Base-by-base conservation (phyloP, 2,329 filamentous ascomycete species). In the Ophiostoma populinum region DNA sequence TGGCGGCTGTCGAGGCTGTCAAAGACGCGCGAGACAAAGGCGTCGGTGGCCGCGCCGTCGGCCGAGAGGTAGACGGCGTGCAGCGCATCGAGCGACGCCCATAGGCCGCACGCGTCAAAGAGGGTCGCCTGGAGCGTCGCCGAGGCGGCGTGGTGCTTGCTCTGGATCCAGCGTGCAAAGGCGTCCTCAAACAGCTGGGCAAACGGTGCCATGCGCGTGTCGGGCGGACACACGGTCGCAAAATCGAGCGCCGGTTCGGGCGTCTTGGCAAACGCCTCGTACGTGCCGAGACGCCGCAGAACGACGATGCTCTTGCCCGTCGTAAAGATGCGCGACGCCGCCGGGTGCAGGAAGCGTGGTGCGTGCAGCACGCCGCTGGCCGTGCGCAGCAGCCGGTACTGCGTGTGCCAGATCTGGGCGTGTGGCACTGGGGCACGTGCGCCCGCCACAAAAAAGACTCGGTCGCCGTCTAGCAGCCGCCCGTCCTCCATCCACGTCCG, bases 221-320 rank as follows among this genome's bases (percentile, higher is more conserved):
- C 52, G 10, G 49, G 45, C 5, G 64, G 57, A 47, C 67, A 74
- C 5, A 79, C 63, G 1, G 59, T 54, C 1, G 66, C 59, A 40
- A 74, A 73, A 25, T 69, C 61, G n/a, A 82, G 52, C 11, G 45
- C 55, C 22, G 57, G 63, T 42, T 63, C 65, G 35, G 42, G 39
- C 45, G 35, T 51, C 40, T 7, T 27, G 42, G 38, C 45, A 34
- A 51, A 43, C 18, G 11, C 27, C n/a, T 41, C 54, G 31, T 67
- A 61, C 37, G 65, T 61, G 26, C 74, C 70, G 9, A 93, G 61
- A 32, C 77, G 69, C 40, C 75, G 76, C n/a, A 94, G 57, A 29
- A 94, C 78, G 1, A 90, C 71, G 37, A 90, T 75, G 46, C 79
- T 92, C 54, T 94, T 94, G 0, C 87, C 87, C 2, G 82, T 76